phyloP scores from a whole-genome alignment of 2,329 filamentous ascomycete species.

The Dactylella cylindrospora region DNA sequence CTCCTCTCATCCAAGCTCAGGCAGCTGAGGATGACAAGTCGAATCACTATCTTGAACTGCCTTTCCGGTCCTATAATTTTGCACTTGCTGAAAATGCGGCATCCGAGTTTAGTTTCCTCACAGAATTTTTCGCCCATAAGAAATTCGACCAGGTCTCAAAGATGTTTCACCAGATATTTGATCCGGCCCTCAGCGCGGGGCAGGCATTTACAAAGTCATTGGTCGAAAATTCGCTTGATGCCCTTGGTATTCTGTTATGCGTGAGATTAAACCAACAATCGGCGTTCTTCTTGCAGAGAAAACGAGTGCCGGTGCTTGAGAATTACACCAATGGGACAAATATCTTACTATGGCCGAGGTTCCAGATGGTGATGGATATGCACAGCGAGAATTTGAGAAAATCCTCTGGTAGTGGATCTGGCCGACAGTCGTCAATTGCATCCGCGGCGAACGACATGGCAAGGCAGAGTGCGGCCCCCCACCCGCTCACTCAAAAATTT shows the following conservation, averaged over 20 bases:
- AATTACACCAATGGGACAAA: constrained; percentile 90
- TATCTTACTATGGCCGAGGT: constrained; percentile 94
- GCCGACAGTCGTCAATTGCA: constrained; percentile 48
- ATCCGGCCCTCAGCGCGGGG: constrained; percentile 83
- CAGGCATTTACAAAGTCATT: constrained; percentile 74
- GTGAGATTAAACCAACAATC: constrained; percentile 91
- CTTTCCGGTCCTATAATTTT: constrained; percentile 92
- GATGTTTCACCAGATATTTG: constrained; percentile 84
- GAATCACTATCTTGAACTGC: constrained; percentile 82
- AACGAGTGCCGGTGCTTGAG: constrained; percentile 85
- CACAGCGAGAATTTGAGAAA: constrained; percentile 84
- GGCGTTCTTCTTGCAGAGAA: constrained; percentile 88
- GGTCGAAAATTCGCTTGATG: constrained; percentile 75
- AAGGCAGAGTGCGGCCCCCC: constrained; percentile 75
- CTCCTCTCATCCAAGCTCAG: constrained; percentile 79
- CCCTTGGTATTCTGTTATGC: constrained; percentile 82
- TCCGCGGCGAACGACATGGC: constrained; percentile 58
- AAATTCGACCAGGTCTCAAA: constrained; percentile 75
- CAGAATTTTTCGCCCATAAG: constrained; percentile 80
- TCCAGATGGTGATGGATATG: constrained; percentile 89
- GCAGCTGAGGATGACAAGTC: constrained; percentile 85
- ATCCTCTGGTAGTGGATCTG: constrained; percentile 56
- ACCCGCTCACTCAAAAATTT: constrained; percentile 91
- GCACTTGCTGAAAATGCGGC: constrained; percentile 91
- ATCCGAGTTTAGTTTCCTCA: constrained; percentile 91